Base-by-base conservation (phyloP, 257 asterid genomes). In the Solanum bulbocastanum region DNA sequence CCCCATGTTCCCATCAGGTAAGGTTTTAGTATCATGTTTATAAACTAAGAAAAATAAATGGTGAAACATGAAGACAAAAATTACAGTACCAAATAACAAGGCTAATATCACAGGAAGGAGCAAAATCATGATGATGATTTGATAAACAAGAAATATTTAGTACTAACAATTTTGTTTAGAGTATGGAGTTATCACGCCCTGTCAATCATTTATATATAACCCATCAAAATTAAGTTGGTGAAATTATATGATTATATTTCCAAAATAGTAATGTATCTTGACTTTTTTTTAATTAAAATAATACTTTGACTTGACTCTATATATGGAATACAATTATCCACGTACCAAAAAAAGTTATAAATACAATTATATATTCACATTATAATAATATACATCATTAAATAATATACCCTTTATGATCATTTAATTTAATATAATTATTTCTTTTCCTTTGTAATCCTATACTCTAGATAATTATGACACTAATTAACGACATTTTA, bases 1-100 rank as follows among this genome's bases (percentile, higher is more conserved):
- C 1, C 94, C 90, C 92, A 88, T 92, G 93, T 89, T 92, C 85
- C 98, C 98, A 25, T 89, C 25, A 3, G 98, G 98, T 30, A 92
- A 79, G 10, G 36, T 35, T 52, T 36, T 74, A 35, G 46, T 10
- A 23, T 5, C 79, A 39, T 72, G n/a, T 56, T 74, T 11, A 32
- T 71, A 16, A 62, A 1, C 33, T 12, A 37, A 11, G 8, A 73
- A 36, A 7, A 37, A 46, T n/a, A 37, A 65, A 30, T 9, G 25
- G 12, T 52, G 6, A 44, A 71, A 40, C 11, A 18, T 33, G 11
- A n/a, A 87, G 5, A 83, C n/a, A 10, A 85, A 87, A 69, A 65
- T 69, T 75, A 69, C 20, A 14, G 75, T 6, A 52, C 88, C 91
- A 14, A 85, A 27, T 66, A 87, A 84, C 35, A 87, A 22, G 9